These are phyloP conservation scores for Mycosphaerella sp. DNA, from an alignment of 2,329 filamentous ascomycete species.

Conservation along the genomic window DNA sequence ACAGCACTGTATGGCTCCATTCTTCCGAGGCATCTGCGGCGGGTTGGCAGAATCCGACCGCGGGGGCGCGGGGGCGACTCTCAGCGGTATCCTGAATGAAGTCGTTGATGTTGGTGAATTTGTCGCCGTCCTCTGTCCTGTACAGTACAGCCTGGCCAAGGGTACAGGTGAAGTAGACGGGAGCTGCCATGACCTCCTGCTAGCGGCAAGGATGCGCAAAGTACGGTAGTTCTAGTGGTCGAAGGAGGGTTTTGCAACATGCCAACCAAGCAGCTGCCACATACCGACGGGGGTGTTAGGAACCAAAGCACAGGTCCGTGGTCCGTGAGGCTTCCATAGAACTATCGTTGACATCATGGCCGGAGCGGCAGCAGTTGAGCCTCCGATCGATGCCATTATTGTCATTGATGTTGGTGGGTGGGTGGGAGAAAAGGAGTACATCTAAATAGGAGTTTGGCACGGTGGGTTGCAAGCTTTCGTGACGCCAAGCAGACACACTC, in stretches of 20 bases:
- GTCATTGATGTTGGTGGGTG: too few relatives aligned
- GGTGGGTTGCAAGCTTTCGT: background rate
- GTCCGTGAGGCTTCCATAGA: too few relatives aligned
- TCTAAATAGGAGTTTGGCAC: too few relatives aligned
- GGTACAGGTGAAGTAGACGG: conserved; percentile 54
- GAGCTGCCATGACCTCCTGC: background rate
- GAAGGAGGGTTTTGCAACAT: background rate
- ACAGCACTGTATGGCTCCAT: conserved; percentile 30
- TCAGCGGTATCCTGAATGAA: conserved; percentile 48
- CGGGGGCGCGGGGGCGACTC: conserved; percentile 37
- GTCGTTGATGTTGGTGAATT: conserved; percentile 44
- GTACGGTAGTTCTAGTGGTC: background rate
- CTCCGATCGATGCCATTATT: too few relatives aligned
- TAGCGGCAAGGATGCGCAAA: too few relatives aligned
- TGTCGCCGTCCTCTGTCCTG: conserved; percentile 18
- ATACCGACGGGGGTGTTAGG: too few relatives aligned
- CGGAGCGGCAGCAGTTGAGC: too few relatives aligned
- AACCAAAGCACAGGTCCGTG: too few relatives aligned
- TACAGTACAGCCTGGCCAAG: conserved; percentile 49
- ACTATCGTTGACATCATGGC: too few relatives aligned
- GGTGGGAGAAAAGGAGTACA: too few relatives aligned
- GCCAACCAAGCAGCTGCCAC: background rate
- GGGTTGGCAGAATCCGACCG: conserved; percentile 47
- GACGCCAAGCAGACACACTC: background rate
- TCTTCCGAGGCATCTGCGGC: conserved; percentile 7